Evolutionary conservation across 257 asterid species (phyloP), one percentile per base, ranked within the genome.

Genomic region (Penstemon barbatus): DNA sequence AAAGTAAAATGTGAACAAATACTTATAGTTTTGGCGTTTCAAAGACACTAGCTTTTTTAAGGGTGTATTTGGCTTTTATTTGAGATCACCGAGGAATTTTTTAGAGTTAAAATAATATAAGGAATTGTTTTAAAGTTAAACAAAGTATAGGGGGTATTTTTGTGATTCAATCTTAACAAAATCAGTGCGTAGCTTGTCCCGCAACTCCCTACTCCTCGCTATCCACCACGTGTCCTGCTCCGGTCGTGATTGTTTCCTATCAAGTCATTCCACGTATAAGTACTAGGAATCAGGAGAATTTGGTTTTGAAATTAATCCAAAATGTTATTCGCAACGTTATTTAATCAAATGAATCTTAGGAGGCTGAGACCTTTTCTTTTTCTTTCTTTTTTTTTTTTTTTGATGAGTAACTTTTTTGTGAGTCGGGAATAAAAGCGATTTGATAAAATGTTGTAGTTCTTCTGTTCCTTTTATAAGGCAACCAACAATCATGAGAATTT

Each of bases 151-250:
- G 18, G 18, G 18, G 18, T 15, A 0, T 15, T 15, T 15, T 15
- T 15, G 18, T 15, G 0, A 15, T 15, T 15, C 18, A 15, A 15
- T 15, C 18, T 25, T 25, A 25, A 25, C 33, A 25, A 25, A 25
- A 25, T 25, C 33, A 25, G 33, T 25, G 33, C 33, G 33, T 25
- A 25, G 33, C 33, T 25, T 25, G 33, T 11, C 33, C 33, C 61
- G 15, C 25, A 63, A 33, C 49, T 41, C 53, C 68, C 25, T 52
- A 57, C 61, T 69, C 63, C 39, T 45, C 57, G 43, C 65, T 39
- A 53, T 69, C 56, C 67, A 70, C 71, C 73, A 65, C 80, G 61
- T 65, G 69, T 40, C 66, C 33, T 65, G 75, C 69, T 63, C 33
- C 33, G 33, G 33, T 58, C 71, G 7, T 65, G 43, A 56, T 38